Evolutionary conservation across 306 rosid species (phyloP), one percentile per base, ranked within the genome.

Genomic region (Casuarina cunninghamiana): DNA sequence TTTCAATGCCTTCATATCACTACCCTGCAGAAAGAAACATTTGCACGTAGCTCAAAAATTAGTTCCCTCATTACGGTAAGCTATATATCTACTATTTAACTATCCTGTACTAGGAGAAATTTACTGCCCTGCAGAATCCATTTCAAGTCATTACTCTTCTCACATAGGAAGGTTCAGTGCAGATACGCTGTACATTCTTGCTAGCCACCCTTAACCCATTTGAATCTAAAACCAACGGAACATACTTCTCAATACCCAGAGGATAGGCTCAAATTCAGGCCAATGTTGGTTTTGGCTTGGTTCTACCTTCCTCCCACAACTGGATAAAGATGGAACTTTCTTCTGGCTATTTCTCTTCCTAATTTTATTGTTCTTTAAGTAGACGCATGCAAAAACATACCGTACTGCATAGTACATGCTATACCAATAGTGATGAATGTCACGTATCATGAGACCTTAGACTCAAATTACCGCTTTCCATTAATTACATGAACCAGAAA

Each of bases 1-100:
- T 84, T 87, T 92, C 73, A 95, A 86, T 10, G 87, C 96, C 90
- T 87, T 95, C 11, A 92, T 80, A 83, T 95, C 98, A 63, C 80
- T 83, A 65, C 88, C 97, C 98, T 95, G 90, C 84, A 86, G 41
- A 82, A 81, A 73, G 51, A 77, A 82, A 76, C 58, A 85, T 61
- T 5, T 2, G 35, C 61, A 49, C n/a, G 61, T 69, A 60, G 15
- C 17, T 42, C 32, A 60, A 71, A 79, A 26, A 45, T 73, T 61
- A 76, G 76, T 66, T 39, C 42, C 10, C 5, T 12, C 17, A 51
- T 13, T 49, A 13, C 3, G 3, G 17, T 51, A 51, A 51, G 55
- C 17, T 51, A 12, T 11, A 15, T 9, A 49, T 49, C 53, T 49
- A 49, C 3, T 2, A 5, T 3, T 2, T 55, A 55, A 17, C 7